phyloP scores from a whole-genome alignment of 176 grass and related monocot genomes.

The Luzula sylvatica region DNA sequence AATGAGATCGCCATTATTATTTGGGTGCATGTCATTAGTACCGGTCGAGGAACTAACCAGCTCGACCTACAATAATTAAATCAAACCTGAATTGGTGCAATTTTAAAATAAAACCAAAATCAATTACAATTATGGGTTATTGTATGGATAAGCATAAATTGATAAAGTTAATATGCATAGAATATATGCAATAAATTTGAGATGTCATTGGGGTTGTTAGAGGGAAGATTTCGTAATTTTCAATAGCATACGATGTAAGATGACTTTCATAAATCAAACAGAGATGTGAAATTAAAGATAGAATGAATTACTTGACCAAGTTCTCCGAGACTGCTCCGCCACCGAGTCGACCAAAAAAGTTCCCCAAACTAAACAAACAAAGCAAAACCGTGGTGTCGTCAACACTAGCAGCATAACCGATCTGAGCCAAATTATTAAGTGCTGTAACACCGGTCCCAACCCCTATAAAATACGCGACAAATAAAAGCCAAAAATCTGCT shows the following conservation, averaged over 20 bases:
- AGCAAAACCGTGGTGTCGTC: conserved; percentile 34
- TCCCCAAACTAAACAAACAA: conserved; percentile 48
- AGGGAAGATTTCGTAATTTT: background rate
- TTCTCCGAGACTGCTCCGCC: conserved; percentile 40
- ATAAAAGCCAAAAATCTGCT: conserved; percentile 70
- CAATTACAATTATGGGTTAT: background rate
- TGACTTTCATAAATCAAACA: background rate
- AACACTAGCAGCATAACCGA: conserved; percentile 25
- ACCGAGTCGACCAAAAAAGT: conserved; percentile 47
- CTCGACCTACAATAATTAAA: conserved; percentile 26
- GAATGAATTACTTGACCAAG: conserved; percentile 33
- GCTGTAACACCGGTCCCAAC: conserved; percentile 56
- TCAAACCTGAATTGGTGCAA: background rate
- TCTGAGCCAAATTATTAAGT: conserved; percentile 58
- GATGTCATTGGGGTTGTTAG: too few relatives aligned
- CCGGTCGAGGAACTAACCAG: conserved; percentile 33
- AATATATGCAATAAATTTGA: background rate
- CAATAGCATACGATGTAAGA: background rate
- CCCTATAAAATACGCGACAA: conserved; percentile 41
- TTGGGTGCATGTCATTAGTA: conserved; percentile 45
- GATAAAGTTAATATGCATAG: background rate
- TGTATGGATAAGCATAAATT: background rate
- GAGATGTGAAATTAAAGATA: background rate
- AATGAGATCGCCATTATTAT: conserved; percentile 25
- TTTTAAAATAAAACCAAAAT: background rate